Evolutionary conservation across 768 basidiomycete species (phyloP), one percentile per base, ranked within the genome.

Genomic region (Mycena latifolia): DNA sequence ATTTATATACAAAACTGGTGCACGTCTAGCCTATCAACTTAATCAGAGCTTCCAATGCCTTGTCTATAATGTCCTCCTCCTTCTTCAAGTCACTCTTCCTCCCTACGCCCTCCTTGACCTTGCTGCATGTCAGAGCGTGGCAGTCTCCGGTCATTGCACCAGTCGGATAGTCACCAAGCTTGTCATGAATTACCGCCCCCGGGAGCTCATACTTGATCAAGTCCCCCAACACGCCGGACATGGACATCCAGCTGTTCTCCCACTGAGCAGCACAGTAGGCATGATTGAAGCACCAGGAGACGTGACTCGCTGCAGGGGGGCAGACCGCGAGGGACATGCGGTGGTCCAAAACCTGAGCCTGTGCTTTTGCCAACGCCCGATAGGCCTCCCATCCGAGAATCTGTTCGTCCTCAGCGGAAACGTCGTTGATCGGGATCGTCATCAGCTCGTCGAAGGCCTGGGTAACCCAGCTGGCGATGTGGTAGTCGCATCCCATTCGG

Each of bases 361-460:
- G 65, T 39, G 65, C 31, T 24, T 24, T 66, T 1, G 58, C 65
- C 25, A 66, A 29, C 0, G 58, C 58, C 3, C 65, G 58, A 37
- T 66, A 66, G 9, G 53, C 65, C 0, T 10, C 8, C 52, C 37
- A 51, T 1, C 65, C 65, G 3, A 66, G 39, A n/a, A 58, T 15
- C 5, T 0, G 17, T 45, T 66, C 65, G 0, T 66, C 65, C 27
- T 48, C 54, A 1, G 4, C 20, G 1, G 51, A 9, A 0, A 66
- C 4, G 1, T 60, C 53, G 22, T 18, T 50, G 46, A 66, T 43
- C 0, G 65, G 39, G 0, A 29, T 11, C 0, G 41, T 20, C 63
- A 65, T 54, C 22, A 65, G 18, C 14, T 58, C 56, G 48, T 65
- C 50, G 45, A 65, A 65, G 2, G 43, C 56, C 25, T 10, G 22